Evolutionary conservation across 257 asterid species (phyloP).

Genomic region (Solanum bulbocastanum): DNA sequence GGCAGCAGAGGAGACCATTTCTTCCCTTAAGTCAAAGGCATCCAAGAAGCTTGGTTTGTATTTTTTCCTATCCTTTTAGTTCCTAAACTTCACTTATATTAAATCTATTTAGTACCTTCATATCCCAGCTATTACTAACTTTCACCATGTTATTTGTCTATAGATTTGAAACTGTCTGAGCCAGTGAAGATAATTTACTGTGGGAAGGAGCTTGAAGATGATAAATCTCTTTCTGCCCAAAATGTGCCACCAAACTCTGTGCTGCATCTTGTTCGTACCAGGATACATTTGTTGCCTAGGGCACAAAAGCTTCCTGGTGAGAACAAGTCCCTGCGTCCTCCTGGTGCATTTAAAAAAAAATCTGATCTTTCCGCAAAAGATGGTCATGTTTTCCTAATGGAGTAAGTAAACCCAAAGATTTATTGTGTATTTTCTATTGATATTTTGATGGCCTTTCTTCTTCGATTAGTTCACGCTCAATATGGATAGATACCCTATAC

Average conservation of each 20-base stretch:
- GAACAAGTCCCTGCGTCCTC: slow-evolving; percentile 95
- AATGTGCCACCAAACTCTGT: slow-evolving; percentile 77
- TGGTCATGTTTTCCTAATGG: slow-evolving; percentile 95
- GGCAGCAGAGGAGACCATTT: slow-evolving; percentile 73
- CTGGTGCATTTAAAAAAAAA: slow-evolving; percentile 98
- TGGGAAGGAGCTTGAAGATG: slow-evolving; percentile 90
- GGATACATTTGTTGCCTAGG: slow-evolving; percentile 67
- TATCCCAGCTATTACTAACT: not conserved
- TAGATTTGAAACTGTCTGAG: slow-evolving; percentile 86
- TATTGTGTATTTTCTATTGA: not conserved
- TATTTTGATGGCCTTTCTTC: not conserved
- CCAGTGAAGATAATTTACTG: slow-evolving; percentile 76
- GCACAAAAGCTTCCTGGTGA: slow-evolving; percentile 98
- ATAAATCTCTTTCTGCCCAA: slow-evolving; percentile 68
- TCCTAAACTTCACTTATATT: not conserved
- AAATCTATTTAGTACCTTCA: slow-evolving; percentile 1
- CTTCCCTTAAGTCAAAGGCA: slow-evolving; percentile 86
- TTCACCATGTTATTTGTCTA: slow-evolving; percentile 2
- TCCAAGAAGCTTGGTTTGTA: slow-evolving; percentile 80
- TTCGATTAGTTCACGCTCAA: not conserved
- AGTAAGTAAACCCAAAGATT: slow-evolving; percentile 47
- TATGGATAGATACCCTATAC: not conserved
- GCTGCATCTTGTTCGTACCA: slow-evolving; percentile 94
- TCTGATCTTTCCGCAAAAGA: slow-evolving; percentile 97
- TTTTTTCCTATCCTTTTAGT: not conserved